Base-by-base conservation (phyloP, 2,329 filamentous ascomycete species). In the Camptophora hylomeconis region DNA sequence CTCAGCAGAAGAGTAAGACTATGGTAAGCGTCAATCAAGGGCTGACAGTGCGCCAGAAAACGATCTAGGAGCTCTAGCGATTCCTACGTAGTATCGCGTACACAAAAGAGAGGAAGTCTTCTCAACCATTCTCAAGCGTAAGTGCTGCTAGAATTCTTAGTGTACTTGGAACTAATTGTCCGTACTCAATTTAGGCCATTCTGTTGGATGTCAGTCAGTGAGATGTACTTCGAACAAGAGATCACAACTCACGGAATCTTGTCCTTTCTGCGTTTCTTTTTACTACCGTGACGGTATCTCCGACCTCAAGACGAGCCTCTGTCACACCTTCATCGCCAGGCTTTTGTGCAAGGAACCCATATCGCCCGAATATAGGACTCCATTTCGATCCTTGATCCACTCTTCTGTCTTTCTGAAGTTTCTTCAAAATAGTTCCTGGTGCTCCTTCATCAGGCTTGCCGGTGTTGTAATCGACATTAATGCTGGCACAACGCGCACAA, bases 391-490 rank as follows among this genome's bases (percentile, higher is more conserved):
- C 79, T n/a, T 49, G 39, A 46, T 86, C 79, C 5, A 84, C 75
- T 32, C 78, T 64, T 12, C 80, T 63, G 51, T 83, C 75, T 28
- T 61, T 66, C 65, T 74, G 73, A 44, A 86, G 53, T 44, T 73
- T 72, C 58, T 81, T 82, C 38, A 82, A 56, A 10, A 80, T 63
- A 20, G 55, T 58, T n/a, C 72, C 75, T 19, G 57, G 50, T 44
- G 72, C 68, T 2, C 69, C 71, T 1, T 56, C 54, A 0, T 66
- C 70, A 22, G 60, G 55, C 27, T 63, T 65, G 5, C 79, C 79
- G 0, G 72, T 80, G 13, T 55, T 47, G 47, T 79, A 80, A 54
- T 83, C 74, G 33, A 84, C 68, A 51, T 81, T 82, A 37, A 83
- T 56, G 36, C 73, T 79, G 17, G 60, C 55, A 50, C 79, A 86